These are phyloP conservation scores for Vanderwaltozyma polyspora DNA, from an alignment of 805 yeast species.

Conservation along the genomic window DNA sequence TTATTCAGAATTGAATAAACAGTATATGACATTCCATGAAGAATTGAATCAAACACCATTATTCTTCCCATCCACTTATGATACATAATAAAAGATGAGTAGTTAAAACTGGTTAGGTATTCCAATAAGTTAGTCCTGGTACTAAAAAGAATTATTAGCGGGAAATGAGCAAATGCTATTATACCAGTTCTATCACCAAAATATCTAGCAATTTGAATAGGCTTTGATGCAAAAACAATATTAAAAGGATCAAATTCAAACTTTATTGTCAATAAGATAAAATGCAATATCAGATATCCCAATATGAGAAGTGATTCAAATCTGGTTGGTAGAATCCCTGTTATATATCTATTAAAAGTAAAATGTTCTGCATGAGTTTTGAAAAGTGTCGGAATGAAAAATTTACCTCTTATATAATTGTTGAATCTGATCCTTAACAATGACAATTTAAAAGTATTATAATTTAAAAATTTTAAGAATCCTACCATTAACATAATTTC, in stretches of 20 bases:
- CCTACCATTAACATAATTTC: constrained; percentile 3
- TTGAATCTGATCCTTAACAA: constrained; percentile 5
- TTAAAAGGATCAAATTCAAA: constrained; percentile 12
- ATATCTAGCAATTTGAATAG: constrained; percentile 17
- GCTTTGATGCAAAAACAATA: constrained; percentile 7
- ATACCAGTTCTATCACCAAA: constrained; percentile 40
- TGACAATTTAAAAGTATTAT: constrained; percentile 5
- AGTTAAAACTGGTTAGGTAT: constrained; percentile 50
- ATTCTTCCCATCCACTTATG: constrained; percentile 49
- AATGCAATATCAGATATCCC: constrained; percentile 11
- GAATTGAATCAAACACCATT: constrained; percentile 27
- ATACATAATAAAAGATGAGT: constrained; percentile 48
- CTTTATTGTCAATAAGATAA: constrained; percentile 5
- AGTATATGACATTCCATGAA: constrained; percentile 33
- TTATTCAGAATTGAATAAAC: constrained; percentile 23
- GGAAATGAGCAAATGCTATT: constrained; percentile 36
- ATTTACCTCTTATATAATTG: constrained; percentile 10
- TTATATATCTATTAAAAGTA: constrained; percentile 2
- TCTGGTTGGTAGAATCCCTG: constrained; percentile 16
- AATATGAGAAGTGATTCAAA: constrained; percentile 12
- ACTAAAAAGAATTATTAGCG: constrained; percentile 49
- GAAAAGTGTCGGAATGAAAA: constrained; percentile 10
- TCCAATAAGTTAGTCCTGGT: constrained; percentile 64
- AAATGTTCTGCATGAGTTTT: constrained; percentile 13
- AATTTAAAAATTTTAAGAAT: constrained; percentile 5